A percentile compares a stretch with the other conserved stretches of the same genome.
Evolutionary conservation across 1,284 basidiomycete genomes (phyloP).

Genomic region (Lentinula novae-zelandiae): DNA sequence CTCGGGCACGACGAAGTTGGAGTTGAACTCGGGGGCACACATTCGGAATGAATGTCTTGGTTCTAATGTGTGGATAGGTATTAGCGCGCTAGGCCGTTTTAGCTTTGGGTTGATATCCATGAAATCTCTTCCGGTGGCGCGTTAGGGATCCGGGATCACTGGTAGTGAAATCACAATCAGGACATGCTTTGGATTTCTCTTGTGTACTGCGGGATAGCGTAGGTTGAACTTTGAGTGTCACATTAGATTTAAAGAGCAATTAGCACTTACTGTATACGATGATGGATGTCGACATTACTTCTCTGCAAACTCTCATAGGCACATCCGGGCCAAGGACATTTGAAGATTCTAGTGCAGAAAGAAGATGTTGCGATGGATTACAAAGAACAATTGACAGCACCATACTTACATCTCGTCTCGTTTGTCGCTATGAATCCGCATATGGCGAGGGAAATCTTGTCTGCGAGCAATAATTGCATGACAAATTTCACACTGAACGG

Average conservation of each 20-base stretch:
- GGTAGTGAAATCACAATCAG: conserved; percentile 8
- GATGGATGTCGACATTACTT: conserved; percentile 7
- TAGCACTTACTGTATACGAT: conserved; percentile 6
- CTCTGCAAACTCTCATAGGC: conserved; percentile 5
- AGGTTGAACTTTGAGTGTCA: not conserved
- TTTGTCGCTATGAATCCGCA: conserved; percentile 2
- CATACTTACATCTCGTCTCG: conserved; percentile 1
- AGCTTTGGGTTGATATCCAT: conserved; percentile 9
- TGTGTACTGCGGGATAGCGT: not conserved
- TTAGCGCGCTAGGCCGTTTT: not conserved
- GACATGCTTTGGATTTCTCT: conserved; percentile 2
- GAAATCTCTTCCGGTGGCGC: conserved; percentile 10
- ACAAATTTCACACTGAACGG: conserved; percentile 5
- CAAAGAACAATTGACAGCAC: not conserved
- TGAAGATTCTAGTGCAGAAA: not conserved
- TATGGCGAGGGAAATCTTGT: conserved; percentile 9
- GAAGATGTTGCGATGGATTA: not conserved
- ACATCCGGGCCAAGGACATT: conserved; percentile 10
- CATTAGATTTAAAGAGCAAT: not conserved
- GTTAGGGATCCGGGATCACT: conserved; percentile 9
- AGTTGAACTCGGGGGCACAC: too few species aligned
- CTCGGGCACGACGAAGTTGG: too few species aligned
- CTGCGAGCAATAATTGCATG: not conserved
- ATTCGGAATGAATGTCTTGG: too few species aligned
- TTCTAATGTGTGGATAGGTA: too few species aligned